Base-by-base conservation (phyloP, 805 yeast genomes). In the Lipomyces yamanashiensis region DNA sequence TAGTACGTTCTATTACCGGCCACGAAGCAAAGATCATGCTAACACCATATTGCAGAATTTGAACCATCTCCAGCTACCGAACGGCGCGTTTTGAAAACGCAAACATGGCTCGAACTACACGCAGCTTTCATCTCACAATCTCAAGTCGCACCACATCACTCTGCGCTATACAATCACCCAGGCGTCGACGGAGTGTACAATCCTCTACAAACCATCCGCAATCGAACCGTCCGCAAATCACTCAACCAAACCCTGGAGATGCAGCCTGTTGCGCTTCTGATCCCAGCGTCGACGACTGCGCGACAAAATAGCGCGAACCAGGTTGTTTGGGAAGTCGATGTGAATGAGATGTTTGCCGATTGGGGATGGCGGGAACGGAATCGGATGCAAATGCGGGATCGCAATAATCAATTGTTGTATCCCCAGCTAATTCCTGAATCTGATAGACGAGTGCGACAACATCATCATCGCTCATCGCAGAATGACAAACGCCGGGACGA, bases 111-210 rank as follows among this genome's bases (percentile, higher is more conserved):
- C 33, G 67, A 65, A 34, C 51, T 67, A 7, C 67, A 60, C 54
- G 51, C 62, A 1, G 64, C 65, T 7, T 54, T 39, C 21, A 67
- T 66, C 34, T 21, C 48, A 12, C 59, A 63, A 19, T 19, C 52
- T 12, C 70, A 66, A 41, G 21, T 36, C 9, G 19, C 40, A 17
- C 44, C 58, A 2, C 47, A 52, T 61, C 19, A 39, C 7, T 34
- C 52, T 12, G 47, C 54, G 3, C 23, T 40, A 0, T 33, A 15
- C 34, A 21, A 40, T 10, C 62, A 52, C 52, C 52, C 63, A 1
- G 62, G 70, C 33, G 69, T 66, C 19, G 70, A 67, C 47, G 68
- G 69, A 7, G 70, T 63, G 33, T 67, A 67, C 55, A 67, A 67
- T 48, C 69, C 69, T 5, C 59, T 67, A 8, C 70, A 67, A 40